Evolutionary conservation across 2,329 filamentous ascomycete species (phyloP), one percentile per base, ranked within the genome.

Genomic region (Fragosphaeria purpurea): DNA sequence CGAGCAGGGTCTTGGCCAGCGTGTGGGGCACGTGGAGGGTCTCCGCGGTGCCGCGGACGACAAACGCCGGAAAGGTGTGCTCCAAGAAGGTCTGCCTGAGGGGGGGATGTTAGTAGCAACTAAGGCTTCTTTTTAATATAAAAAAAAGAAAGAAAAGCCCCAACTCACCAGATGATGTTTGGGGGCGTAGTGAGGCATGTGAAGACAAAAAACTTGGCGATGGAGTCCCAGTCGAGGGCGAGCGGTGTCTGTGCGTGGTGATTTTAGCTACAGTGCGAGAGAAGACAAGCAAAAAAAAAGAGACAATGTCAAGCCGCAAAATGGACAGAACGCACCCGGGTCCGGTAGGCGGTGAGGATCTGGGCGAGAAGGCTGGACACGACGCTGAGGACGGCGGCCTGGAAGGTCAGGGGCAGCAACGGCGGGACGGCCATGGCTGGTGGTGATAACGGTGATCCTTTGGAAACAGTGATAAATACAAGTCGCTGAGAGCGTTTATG

Each of bases 171-270:
- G 59, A 87, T 63, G 62, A 88, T 87, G 67, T 96, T 96, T 43
- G 86, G 86, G 3, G 89, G 88, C 41, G 83, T 85, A 65, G 76
- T 83, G 53, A 95, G 62, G 37, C 86, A 62, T 56, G 83, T 79
- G 70, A 84, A 95, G 48, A 88, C 61, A 47, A 86, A 69, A 66
- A 94, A 95, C 63, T 89, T 86, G 58, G 89, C 69, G 42, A 95
- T 73, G 4, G 85, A 80, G 5, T 76, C 67, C 67, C 76, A 75
- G 66, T 89, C 79, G 58, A 94, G 70, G 31, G 70, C 65, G 48
- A 86, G 75, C 9, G 79, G 67, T 48, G 67, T 70, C 82, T 87
- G 50, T 3, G 22, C 6, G 30, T 1, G 41, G 12, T 40, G 11
- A 41, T 41, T 7, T 7, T 22, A 22, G 22, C 22, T 22, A 22